Evolutionary conservation across 768 basidiomycete species (phyloP), one percentile per base, ranked within the genome.

Genomic region (Pleurotus platypus): DNA sequence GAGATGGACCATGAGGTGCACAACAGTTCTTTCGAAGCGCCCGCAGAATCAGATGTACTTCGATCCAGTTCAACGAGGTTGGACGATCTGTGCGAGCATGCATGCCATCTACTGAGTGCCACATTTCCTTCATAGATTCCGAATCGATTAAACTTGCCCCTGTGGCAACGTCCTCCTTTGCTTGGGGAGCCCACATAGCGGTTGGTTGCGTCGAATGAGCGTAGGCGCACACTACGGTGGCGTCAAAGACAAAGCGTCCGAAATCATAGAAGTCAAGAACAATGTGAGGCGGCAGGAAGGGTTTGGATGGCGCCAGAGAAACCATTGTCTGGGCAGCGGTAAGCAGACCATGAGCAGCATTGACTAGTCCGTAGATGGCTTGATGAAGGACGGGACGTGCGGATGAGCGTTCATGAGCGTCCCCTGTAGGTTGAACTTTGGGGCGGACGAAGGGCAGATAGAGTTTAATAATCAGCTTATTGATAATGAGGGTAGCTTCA

Each of bases 291-390:
- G 2, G 53, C 60, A 57, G 65, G 56, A 24, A 64, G 56, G 40
- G 61, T 40, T 39, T 67, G 58, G 43, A 60, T 18, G 49, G 56
- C 45, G 22, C 57, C 39, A 49, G 59, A 35, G 57, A 35, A 47
- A 58, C 42, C 48, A 24, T 9, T 49, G 58, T 2, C n/a, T 38
- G 26, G 50, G 40, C 11, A 53, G 86, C 81, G 57, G 76, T 77
- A 37, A 90, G 73, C 57, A 90, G 79, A 2, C 70, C 68, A 62
- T 89, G 87, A 8, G 88, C 87, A 1, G 90, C 88, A 54, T 79
- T 81, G 40, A 88, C 74, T 27, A 79, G 79, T 35, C 83, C 82
- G 38, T 80, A 75, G 12, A 78, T 75, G 1, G 84, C 85, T 58
- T 84, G 82, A 56, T 58, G 60, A n/a, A 46, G 43, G 27, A 42